Evolutionary conservation across 345 rosid species (phyloP).

Genomic region (Gossypium stocksii): DNA sequence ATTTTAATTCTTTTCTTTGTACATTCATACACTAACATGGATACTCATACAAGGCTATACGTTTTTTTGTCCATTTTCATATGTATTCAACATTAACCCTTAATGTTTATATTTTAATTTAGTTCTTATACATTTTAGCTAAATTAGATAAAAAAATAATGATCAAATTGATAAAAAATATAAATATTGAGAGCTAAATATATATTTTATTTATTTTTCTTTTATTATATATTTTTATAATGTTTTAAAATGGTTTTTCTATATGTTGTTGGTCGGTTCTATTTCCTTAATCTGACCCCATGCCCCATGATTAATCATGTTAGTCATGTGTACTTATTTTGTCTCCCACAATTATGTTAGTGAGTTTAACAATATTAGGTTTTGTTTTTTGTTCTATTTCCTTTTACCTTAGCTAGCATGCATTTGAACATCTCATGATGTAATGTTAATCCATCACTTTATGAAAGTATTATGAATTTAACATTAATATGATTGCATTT

Average conservation of each 20-base stretch:
- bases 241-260: neutral
- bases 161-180: too few species aligned
- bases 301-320: conserved; percentile 17
- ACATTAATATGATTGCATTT: neutral
- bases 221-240: neutral
- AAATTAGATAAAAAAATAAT: too few species aligned
- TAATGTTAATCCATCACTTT: neutral
- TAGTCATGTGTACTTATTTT: conserved; percentile 13
- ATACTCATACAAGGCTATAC: neutral
- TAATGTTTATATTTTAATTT: too few species aligned
- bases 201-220: neutral
- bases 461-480: neutral
- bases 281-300: conserved; percentile 7
- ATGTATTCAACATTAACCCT: too few species aligned
- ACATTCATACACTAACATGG: neutral
- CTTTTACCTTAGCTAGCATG: conserved; percentile 3
- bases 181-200: neutral
- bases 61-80: too few species aligned
- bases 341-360: conserved; percentile 15
- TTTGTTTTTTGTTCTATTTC: neutral
- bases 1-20: too few species aligned
- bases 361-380: neutral
- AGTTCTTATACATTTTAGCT: too few species aligned
- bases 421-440: conserved; percentile 7
- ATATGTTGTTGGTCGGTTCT: conserved; percentile 6